phyloP scores from a whole-genome alignment of 176 grass and related monocot genomes.

The Puccinellia tenuiflora region DNA sequence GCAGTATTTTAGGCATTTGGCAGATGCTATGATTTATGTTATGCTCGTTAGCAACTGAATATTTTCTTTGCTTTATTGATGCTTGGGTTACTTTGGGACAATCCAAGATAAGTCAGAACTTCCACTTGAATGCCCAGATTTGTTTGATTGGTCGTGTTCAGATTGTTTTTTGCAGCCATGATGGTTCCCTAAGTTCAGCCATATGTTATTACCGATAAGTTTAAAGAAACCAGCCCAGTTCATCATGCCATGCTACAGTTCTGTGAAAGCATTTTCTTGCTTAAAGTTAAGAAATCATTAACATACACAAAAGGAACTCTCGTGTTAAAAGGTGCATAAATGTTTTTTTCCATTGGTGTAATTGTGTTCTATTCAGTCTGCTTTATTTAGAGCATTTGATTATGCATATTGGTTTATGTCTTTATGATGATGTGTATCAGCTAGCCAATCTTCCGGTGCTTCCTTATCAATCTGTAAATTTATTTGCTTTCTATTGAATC shows the following conservation, averaged over 20 bases:
- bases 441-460: neutral
- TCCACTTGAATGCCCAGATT: neutral
- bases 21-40: neutral
- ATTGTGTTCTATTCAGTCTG: neutral
- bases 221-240: neutral
- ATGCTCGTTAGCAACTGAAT: neutral
- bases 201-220: neutral
- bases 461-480: neutral
- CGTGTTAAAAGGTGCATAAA: neutral
- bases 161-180: neutral
- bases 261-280: neutral
- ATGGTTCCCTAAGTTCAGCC: neutral
- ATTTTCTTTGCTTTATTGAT: neutral
- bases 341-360: neutral
- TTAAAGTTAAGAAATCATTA: neutral
- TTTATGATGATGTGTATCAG: neutral
- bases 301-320: neutral
- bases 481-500: neutral
- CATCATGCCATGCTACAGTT: neutral
- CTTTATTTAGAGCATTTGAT: neutral
- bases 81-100: neutral
- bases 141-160: neutral
- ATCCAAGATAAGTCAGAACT: neutral
- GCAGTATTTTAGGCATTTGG: neutral
- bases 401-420: neutral